phyloP scores from a whole-genome alignment of 495 filamentous ascomycete species.

The Aspergillus nanangensis region DNA sequence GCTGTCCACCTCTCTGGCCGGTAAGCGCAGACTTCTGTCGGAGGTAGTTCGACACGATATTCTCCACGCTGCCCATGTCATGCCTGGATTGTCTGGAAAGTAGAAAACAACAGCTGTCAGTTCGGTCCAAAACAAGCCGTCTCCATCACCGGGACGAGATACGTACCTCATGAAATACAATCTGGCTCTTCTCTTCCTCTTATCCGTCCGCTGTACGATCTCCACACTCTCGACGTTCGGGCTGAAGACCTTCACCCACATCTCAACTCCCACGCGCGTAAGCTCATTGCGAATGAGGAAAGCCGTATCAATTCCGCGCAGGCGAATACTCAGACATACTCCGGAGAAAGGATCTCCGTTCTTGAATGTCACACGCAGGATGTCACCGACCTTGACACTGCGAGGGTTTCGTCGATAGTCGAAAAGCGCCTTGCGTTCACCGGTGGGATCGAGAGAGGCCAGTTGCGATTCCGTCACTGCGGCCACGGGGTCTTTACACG shows the following conservation, averaged over 20 bases:
- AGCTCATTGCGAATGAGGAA: constrained; percentile 81
- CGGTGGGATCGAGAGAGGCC: constrained; percentile 71
- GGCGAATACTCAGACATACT: constrained; percentile 77
- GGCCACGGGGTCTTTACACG: constrained; percentile 57
- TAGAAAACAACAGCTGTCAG: constrained; percentile 5
- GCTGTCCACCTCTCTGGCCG: constrained; percentile 16
- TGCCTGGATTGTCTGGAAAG: constrained; percentile 54
- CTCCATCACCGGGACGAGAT: constrained; percentile 17
- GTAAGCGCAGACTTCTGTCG: constrained; percentile 52
- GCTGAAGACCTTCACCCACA: constrained; percentile 93
- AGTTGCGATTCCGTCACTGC: constrained; percentile 63
- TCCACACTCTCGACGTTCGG: constrained; percentile 88
- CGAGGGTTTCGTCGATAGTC: constrained; percentile 65
- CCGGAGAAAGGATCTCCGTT: constrained; percentile 88
- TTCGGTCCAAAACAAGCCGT: constrained; percentile 32
- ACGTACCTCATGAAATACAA: constrained; percentile 88
- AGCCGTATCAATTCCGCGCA: constrained; percentile 79
- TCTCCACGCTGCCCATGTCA: constrained; percentile 66
- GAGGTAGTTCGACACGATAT: constrained; percentile 64
- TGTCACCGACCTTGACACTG: constrained; percentile 74
- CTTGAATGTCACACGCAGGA: constrained; percentile 79
- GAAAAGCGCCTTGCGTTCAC: constrained; percentile 77
- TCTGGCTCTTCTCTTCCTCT: constrained; percentile 81
- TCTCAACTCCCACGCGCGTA: constrained; percentile 84
- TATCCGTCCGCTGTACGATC: constrained; percentile 79